Evolutionary conservation across 495 filamentous ascomycete genomes (phyloP).

Genomic region (Penicillium roqueforti): DNA sequence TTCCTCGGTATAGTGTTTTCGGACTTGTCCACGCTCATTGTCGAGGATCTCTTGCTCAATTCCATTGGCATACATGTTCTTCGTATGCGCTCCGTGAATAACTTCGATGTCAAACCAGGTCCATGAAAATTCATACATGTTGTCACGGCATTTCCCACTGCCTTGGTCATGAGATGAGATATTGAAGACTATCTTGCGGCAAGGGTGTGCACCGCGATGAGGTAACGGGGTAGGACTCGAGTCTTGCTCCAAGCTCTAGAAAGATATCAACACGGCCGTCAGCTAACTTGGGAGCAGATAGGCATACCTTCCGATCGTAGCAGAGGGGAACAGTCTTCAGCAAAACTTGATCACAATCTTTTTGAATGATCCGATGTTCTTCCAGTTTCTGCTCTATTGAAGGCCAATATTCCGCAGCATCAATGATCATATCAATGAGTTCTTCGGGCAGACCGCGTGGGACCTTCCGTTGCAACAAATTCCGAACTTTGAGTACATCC

Average conservation of each 20-base stretch:
- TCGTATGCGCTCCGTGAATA: constrained; percentile 24
- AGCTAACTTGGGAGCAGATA: not conserved
- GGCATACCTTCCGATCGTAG: constrained; percentile 31
- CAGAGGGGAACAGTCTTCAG: constrained; percentile 41
- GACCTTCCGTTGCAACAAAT: constrained; percentile 38
- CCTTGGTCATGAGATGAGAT: constrained; percentile 67
- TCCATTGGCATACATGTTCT: constrained; percentile 19
- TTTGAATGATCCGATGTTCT: constrained; percentile 20
- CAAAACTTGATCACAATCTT: constrained; percentile 40
- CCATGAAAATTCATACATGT: constrained; percentile 54
- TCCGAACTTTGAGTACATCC: constrained; percentile 37
- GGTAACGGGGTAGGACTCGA: constrained; percentile 27
- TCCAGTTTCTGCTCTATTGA: constrained; percentile 33
- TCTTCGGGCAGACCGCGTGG: constrained; percentile 52
- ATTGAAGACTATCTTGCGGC: constrained; percentile 59
- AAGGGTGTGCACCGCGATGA: constrained; percentile 38
- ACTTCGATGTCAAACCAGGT: constrained; percentile 70
- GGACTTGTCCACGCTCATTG: constrained; percentile 17
- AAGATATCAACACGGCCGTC: constrained; percentile 1
- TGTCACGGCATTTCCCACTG: constrained; percentile 24
- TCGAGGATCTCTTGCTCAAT: constrained; percentile 16
- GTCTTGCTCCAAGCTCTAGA: constrained; percentile 18
- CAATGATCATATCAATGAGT: constrained; percentile 62
- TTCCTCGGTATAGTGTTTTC: constrained; percentile 21
- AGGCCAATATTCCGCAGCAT: constrained; percentile 70